Conservation (phyloP, 1,284 basidiomycete genomes). For the Golubevia pallescens region DNA sequence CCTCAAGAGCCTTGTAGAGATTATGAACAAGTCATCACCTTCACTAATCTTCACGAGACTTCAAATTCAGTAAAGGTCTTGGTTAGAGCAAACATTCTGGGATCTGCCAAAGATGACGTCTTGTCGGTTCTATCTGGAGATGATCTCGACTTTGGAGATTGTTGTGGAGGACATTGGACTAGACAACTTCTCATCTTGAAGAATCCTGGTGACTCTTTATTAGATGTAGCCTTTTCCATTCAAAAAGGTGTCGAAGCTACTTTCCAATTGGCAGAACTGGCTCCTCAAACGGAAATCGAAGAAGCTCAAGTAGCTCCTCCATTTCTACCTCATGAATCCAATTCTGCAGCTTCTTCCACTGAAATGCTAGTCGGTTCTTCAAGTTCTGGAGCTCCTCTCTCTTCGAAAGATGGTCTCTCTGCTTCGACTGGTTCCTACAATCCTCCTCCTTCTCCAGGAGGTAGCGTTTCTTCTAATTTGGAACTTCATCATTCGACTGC, state of each 20-base stretch:
- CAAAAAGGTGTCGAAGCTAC: conserved; percentile 66
- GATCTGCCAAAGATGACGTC: conserved; percentile 63
- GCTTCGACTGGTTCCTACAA: background rate
- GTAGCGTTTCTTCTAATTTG: background rate
- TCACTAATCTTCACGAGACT: conserved; percentile 49
- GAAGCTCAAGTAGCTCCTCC: conserved; percentile 22
- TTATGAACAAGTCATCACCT: conserved; percentile 54
- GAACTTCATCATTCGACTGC: conserved; percentile 1
- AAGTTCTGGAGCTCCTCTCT: background rate
- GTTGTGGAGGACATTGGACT: conserved; percentile 67
- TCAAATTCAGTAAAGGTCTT: conserved; percentile 45
- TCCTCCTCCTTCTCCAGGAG: background rate
- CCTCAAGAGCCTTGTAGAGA: conserved; percentile 38
- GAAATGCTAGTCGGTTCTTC: background rate
- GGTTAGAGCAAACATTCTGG: conserved; percentile 57
- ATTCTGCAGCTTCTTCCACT: background rate
- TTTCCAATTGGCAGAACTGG: conserved; percentile 66
- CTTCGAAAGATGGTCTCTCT: background rate
- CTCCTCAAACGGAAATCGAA: conserved; percentile 39
- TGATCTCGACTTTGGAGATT: conserved; percentile 67
- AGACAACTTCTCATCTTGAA: conserved; percentile 67
- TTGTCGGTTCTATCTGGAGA: conserved; percentile 66
- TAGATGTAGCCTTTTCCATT: conserved; percentile 67
- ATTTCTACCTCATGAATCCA: conserved; percentile 25
- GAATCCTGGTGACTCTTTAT: conserved; percentile 66